Evolutionary conservation across 2,329 filamentous ascomycete species (phyloP).

Genomic region (Cytospora paraplurivora): DNA sequence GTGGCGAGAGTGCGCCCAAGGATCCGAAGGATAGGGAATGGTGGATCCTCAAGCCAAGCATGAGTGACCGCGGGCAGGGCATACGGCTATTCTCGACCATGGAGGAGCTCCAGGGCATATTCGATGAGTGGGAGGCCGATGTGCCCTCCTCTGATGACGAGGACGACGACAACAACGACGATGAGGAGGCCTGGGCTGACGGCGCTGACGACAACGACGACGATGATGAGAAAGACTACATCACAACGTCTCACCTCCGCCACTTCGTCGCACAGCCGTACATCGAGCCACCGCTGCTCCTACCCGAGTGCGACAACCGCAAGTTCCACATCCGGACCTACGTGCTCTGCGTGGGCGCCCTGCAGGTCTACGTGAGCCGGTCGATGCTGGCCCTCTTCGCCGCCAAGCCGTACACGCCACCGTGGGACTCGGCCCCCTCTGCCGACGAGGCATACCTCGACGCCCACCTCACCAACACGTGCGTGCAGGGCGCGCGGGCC

Average conservation of each 20-base stretch:
- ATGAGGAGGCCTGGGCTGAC: slow-evolving; percentile 38
- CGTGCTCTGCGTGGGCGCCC: slow-evolving; percentile 75
- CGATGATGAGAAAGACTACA: slow-evolving; percentile 50
- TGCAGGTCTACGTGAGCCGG: slow-evolving; percentile 83
- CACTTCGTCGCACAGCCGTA: slow-evolving; percentile 97
- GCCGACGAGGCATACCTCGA: slow-evolving; percentile 54
- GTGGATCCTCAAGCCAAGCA: slow-evolving; percentile 98
- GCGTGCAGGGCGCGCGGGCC: slow-evolving; percentile 67
- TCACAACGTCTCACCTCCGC: slow-evolving; percentile 86
- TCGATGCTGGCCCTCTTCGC: slow-evolving; percentile 95
- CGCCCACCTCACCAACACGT: slow-evolving; percentile 92
- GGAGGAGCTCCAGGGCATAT: slow-evolving; percentile 81
- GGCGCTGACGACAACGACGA: slow-evolving; percentile 34
- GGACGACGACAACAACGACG: slow-evolving; percentile 51
- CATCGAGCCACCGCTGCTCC: slow-evolving; percentile 82
- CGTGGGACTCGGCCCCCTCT: slow-evolving; percentile 44
- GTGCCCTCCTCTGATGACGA: slow-evolving; percentile 67
- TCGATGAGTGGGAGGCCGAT: slow-evolving; percentile 85
- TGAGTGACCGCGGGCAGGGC: slow-evolving; percentile 95
- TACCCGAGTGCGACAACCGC: slow-evolving; percentile 62
- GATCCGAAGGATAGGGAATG: slow-evolving; percentile 63
- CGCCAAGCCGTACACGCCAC: slow-evolving; percentile 68
- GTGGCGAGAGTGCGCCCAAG: slow-evolving; percentile 6
- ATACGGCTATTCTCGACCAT: slow-evolving; percentile 87
- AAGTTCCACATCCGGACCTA: slow-evolving; percentile 98